Evolutionary conservation across 352 stramenopile genomes (phyloP).

Genomic region (Globisporangium cylindrosporum): DNA sequence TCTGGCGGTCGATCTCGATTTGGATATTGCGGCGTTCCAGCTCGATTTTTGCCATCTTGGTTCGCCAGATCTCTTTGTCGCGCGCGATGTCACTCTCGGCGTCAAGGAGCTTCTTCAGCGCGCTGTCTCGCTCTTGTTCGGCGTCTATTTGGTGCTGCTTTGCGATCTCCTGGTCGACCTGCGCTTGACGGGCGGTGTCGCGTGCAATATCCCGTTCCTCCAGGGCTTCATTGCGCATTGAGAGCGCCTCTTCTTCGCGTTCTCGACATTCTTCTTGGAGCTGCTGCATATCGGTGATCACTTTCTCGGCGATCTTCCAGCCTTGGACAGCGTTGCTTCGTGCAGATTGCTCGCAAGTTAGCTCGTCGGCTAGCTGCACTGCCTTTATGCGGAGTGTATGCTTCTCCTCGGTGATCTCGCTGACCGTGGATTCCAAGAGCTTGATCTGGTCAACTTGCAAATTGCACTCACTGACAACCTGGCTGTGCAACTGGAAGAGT

Average conservation of each 20-base stretch:
- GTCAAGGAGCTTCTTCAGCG: slow-evolving; percentile 29
- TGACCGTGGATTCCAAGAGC: slow-evolving; percentile 14
- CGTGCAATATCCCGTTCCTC: slow-evolving; percentile 43
- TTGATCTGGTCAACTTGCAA: slow-evolving; percentile 19
- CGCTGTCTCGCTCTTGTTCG: slow-evolving; percentile 38
- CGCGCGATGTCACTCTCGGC: slow-evolving; percentile 32
- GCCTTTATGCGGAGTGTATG: slow-evolving; percentile 26
- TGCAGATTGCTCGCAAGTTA: slow-evolving; percentile 30
- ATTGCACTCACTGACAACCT: slow-evolving; percentile 21
- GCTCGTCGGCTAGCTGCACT: slow-evolving; percentile 26
- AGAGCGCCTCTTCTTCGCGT: slow-evolving; percentile 48
- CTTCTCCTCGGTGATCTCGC: slow-evolving; percentile 19
- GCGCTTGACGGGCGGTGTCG: slow-evolving; percentile 33
- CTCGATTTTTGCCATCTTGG: slow-evolving; percentile 38
- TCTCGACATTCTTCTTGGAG: slow-evolving; percentile 36
- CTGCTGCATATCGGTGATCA: slow-evolving; percentile 40
- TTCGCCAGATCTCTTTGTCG: slow-evolving; percentile 45
- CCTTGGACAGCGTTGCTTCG: slow-evolving; percentile 46
- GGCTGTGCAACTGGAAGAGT: slow-evolving; percentile 19
- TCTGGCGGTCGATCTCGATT: slow-evolving; percentile 59
- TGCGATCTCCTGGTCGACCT: slow-evolving; percentile 50
- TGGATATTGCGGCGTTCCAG: slow-evolving; percentile 58
- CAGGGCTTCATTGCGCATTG: slow-evolving; percentile 45
- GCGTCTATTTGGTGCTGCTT: slow-evolving; percentile 44
- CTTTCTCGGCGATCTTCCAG: slow-evolving; percentile 43